A percentile compares a stretch with the other conserved stretches of the same genome.
These are phyloP conservation scores for Marasmius sp. DNA, from an alignment of 1,284 basidiomycete genomes.

Conservation along the genomic window DNA sequence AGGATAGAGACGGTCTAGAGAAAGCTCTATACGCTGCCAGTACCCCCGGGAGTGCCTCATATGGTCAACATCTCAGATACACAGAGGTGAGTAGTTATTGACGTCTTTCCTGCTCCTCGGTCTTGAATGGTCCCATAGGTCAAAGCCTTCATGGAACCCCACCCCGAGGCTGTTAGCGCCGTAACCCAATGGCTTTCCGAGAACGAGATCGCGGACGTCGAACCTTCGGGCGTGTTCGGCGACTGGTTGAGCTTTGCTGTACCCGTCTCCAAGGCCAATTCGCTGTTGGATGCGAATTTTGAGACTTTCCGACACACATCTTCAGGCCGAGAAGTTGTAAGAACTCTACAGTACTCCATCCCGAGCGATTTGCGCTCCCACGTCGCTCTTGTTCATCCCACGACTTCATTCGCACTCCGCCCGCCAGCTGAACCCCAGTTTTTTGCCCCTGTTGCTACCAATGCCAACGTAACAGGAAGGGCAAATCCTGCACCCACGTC, in stretches of 20 bases:
- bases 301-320: conserved; percentile 7
- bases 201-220: conserved; percentile 4
- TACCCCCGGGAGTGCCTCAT: conserved; percentile 18
- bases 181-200: conserved; percentile 11
- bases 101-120: background rate
- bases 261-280: conserved; percentile 6
- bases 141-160: conserved; percentile 5
- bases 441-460: background rate
- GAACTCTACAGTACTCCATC: conserved; percentile 13
- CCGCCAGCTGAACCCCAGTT: background rate
- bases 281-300: conserved; percentile 10
- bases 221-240: background rate
- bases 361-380: conserved; percentile 10
- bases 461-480: conserved; percentile 1
- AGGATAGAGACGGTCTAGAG: conserved; percentile 20
- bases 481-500: conserved; percentile 11
- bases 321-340: conserved; percentile 3
- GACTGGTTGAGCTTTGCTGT: conserved; percentile 8
- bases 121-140: background rate
- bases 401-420: conserved; percentile 9
- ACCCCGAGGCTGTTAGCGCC: background rate
- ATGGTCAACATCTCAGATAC: conserved; percentile 19
- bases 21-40: conserved; percentile 17
- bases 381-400: conserved; percentile 13
- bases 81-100: conserved; percentile 15